Evolutionary conservation across 2,329 filamentous ascomycete species (phyloP), one percentile per base, ranked within the genome.

Genomic region (Aspergillus pseudoterreus): DNA sequence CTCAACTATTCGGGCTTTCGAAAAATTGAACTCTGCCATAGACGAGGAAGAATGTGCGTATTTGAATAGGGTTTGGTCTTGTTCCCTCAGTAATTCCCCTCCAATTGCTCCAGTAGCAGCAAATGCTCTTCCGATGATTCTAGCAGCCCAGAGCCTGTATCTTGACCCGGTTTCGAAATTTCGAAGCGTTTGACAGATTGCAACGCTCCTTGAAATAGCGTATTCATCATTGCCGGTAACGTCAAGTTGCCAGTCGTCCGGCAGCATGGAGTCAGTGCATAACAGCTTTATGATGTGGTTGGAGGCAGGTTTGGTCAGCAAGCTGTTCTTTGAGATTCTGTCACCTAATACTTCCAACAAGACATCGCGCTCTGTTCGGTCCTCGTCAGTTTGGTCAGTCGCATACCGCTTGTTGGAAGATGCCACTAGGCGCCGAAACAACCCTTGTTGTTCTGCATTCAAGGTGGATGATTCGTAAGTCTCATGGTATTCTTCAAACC

Each of bases 81-180:
- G 71, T 47, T 77, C 71, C 51, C 78, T 59, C 65, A 76, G 44
- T 71, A 78, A 49, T 72, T 70, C 60, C 70, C 78, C 56, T 69
- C 72, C 60, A 76, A 84, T 58, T 49, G 83, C 77, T 1, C 91
- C 91, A 24, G 84, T 88, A 14, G 88, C 82, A 36, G 87, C 85
- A 70, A 92, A 97, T 0, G 90, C 86, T 65, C 90, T 83, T 6
- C 95, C 94, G 42, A 97, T 77, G 2, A 92, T 87, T 56, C 86
- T 82, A 3, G 89, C 92, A 42, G 89, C 88, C 95, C 95, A 99
- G 1, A 88, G 75, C 1, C 90, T 75, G 66, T 94, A 96, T 14
- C 83, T 80, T 22, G 81, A 74, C 50, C 84, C 87, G 14, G 86
- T 76, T 1, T 80, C 74, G 35, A 80, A 75, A n/a, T 81, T 78